Evolutionary conservation across 2,329 filamentous ascomycete species (phyloP).

Genomic region (Tolypocladium tropicale): DNA sequence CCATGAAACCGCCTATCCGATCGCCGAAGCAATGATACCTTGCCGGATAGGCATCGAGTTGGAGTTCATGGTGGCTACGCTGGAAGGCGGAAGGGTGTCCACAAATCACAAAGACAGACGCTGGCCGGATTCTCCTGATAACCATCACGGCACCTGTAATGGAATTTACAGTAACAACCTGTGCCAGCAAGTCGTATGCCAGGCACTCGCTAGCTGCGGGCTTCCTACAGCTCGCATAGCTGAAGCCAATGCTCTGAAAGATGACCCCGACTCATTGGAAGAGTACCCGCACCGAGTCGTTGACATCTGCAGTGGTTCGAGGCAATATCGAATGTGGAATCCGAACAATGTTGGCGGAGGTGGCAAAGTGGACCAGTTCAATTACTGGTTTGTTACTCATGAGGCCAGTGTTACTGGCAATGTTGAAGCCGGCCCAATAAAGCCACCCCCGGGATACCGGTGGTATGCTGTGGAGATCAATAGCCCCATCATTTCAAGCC

Average conservation of each 20-base stretch:
- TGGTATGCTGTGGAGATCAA: slow-evolving; percentile 17
- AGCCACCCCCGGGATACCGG: slow-evolving; percentile 5
- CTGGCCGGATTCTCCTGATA: neutral
- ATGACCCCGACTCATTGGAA: neutral
- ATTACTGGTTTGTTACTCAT: neutral
- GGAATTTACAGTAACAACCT: slow-evolving; percentile 4
- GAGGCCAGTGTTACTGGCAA: neutral
- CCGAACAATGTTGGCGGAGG: neutral
- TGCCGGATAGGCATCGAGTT: slow-evolving; percentile 14
- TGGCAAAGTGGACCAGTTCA: neutral
- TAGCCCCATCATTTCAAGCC: slow-evolving; percentile 10
- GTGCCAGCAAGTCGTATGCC: slow-evolving; percentile 7
- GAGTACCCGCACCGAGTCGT: neutral
- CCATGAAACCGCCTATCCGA: neutral
- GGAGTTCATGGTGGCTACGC: slow-evolving; percentile 14
- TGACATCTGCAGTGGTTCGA: neutral
- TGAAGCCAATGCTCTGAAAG: neutral
- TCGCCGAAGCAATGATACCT: neutral
- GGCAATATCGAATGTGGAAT: neutral
- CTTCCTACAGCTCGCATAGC: slow-evolving; percentile 6
- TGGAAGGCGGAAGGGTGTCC: neutral
- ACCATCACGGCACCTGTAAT: neutral
- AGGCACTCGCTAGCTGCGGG: slow-evolving; percentile 9
- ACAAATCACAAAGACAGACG: neutral
- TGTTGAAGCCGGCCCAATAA: neutral